phyloP scores from a whole-genome alignment of 2,329 filamentous ascomycete species.

The Hypoxylon sp. region DNA sequence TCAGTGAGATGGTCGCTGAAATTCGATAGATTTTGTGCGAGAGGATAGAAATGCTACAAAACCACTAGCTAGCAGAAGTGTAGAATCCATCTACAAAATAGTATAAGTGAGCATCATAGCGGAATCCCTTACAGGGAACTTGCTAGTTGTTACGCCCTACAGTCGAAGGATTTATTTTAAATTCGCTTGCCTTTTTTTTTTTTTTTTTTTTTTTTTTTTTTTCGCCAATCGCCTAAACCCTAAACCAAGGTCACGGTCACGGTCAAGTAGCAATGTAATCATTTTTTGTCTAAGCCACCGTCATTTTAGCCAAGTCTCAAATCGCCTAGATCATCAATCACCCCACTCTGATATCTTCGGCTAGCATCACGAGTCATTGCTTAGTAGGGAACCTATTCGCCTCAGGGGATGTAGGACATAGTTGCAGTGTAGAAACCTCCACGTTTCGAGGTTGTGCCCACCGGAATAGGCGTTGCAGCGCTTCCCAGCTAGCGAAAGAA shows the following conservation, averaged over 20 bases:
- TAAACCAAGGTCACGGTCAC: slow-evolving; percentile 19
- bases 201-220: too few relatives aligned
- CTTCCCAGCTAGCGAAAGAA: not conserved
- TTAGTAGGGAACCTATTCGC: slow-evolving; percentile 5
- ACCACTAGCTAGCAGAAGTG: not conserved
- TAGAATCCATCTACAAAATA: not conserved
- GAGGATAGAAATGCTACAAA: not conserved
- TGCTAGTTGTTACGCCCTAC: slow-evolving; percentile 18
- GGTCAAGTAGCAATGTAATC: not conserved
- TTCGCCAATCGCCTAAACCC: slow-evolving; percentile 29
- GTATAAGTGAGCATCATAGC: not conserved
- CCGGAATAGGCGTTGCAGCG: slow-evolving; percentile 7
- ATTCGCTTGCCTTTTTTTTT: slow-evolving; percentile 15
- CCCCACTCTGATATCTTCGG: slow-evolving; percentile 27
- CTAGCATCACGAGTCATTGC: slow-evolving; percentile 22
- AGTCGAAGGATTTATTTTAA: slow-evolving; percentile 27
- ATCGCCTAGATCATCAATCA: slow-evolving; percentile 29
- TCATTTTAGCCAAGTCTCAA: slow-evolving; percentile 28
- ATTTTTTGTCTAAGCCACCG: slow-evolving; percentile 1
- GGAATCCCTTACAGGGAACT: not conserved
- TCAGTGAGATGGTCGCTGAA: slow-evolving; percentile 4
- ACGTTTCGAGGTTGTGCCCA: slow-evolving; percentile 22
- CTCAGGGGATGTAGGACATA: not conserved
- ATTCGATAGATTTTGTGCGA: slow-evolving; percentile 18
- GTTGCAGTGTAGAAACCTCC: not conserved